A percentile compares a stretch with the other conserved stretches of the same genome.
Evolutionary conservation across 768 basidiomycete species (phyloP).

Genomic region (Phallus indusiatus): DNA sequence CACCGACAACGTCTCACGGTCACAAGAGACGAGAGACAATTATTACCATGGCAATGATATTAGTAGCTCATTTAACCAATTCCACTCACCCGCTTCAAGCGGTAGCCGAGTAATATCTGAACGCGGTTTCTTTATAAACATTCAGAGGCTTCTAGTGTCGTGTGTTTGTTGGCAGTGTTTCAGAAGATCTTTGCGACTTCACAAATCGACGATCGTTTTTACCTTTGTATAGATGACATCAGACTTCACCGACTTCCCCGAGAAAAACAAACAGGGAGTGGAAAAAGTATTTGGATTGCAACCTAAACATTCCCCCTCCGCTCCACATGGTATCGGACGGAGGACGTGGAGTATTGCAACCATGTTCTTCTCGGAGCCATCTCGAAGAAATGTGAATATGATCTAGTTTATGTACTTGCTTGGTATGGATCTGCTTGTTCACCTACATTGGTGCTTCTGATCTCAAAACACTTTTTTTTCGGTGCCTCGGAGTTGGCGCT

Average conservation of each 20-base stretch:
- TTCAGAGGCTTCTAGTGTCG: slow-evolving; percentile 16
- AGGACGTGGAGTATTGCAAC: slow-evolving; percentile 19
- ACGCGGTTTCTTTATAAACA: slow-evolving; percentile 21
- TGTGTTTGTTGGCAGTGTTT: slow-evolving; percentile 23
- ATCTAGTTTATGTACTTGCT: slow-evolving; percentile 19
- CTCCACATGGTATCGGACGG: slow-evolving; percentile 19
- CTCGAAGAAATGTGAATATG: slow-evolving; percentile 13
- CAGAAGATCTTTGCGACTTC: slow-evolving; percentile 23
- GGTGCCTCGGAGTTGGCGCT: slow-evolving; percentile 27
- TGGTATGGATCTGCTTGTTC: slow-evolving; percentile 13
- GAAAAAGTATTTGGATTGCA: slow-evolving; percentile 16
- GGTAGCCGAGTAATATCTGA: neutral
- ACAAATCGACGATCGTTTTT: neutral
- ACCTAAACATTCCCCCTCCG: slow-evolving; percentile 24
- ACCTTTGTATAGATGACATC: neutral
- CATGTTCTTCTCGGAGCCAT: slow-evolving; percentile 16
- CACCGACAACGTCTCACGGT: neutral
- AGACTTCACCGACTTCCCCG: slow-evolving; percentile 23
- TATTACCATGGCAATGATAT: slow-evolving; percentile 30
- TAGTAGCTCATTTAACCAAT: slow-evolving; percentile 4
- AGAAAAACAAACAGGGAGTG: slow-evolving; percentile 20
- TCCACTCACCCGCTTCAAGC: neutral
- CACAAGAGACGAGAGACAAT: slow-evolving; percentile 26
- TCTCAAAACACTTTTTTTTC: neutral
- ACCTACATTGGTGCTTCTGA: neutral